phyloP scores from a whole-genome alignment of 495 filamentous ascomycete species.

The Oleoguttula mirabilis region DNA sequence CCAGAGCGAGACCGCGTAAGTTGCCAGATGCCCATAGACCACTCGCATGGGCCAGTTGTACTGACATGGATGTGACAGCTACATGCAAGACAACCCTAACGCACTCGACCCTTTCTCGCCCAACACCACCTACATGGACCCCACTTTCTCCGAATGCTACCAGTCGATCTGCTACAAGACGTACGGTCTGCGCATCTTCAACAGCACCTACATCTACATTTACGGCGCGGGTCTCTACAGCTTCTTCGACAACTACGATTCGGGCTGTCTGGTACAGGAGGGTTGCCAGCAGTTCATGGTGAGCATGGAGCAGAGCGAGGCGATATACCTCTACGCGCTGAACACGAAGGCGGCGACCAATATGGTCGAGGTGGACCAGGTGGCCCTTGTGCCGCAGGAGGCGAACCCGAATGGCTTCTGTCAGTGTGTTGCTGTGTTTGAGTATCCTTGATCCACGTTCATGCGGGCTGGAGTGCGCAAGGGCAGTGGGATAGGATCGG shows the following conservation, averaged over 20 bases:
- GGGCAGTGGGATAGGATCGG: too few species aligned
- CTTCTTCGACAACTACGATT: slow-evolving; percentile 50
- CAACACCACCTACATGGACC: slow-evolving; percentile 56
- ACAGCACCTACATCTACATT: slow-evolving; percentile 22
- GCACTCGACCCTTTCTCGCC: slow-evolving; percentile 55
- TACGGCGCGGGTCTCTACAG: slow-evolving; percentile 36
- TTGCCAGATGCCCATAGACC: background rate
- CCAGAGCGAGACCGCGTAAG: slow-evolving; percentile 72
- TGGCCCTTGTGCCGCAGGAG: slow-evolving; percentile 43
- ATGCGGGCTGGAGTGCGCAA: background rate
- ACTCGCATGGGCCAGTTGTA: too few species aligned
- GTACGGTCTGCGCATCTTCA: slow-evolving; percentile 64
- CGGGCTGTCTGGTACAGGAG: slow-evolving; percentile 60
- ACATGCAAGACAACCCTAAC: slow-evolving; percentile 78
- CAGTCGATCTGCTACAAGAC: slow-evolving; percentile 56
- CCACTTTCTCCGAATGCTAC: slow-evolving; percentile 55
- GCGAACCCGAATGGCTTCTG: slow-evolving; percentile 66
- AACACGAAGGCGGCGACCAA: slow-evolving; percentile 80
- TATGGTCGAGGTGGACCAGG: slow-evolving; percentile 60
- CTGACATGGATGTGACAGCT: too few species aligned
- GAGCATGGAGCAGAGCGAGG: slow-evolving; percentile 54
- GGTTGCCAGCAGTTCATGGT: slow-evolving; percentile 82
- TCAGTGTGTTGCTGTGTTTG: slow-evolving; percentile 51
- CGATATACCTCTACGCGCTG: slow-evolving; percentile 62
- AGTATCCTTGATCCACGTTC: slow-evolving; percentile 15